Evolutionary conservation across 179 eudicot genomes (phyloP), one percentile per base, ranked within the genome.

Genomic region (Beta macrorhiza): DNA sequence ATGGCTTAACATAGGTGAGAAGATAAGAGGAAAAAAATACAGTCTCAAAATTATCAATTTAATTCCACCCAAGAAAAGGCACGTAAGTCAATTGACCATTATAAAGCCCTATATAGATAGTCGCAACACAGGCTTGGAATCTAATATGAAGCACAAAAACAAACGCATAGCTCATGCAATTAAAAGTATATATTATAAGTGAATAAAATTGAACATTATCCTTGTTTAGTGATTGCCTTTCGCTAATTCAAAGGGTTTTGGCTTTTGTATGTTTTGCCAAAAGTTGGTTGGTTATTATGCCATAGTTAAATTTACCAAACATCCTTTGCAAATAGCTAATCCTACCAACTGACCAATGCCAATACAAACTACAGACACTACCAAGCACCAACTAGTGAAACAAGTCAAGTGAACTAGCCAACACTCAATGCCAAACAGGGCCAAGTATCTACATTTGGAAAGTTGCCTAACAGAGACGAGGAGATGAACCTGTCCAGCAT

Each of bases 1-100:
- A 75, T 68, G 56, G 17, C 13, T 37, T 57, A n/a, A 29, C 44
- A 80, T 37, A 78, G n/a, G 56, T 76, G 67, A 84, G 69, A 76
- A 67, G 52, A 69, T 0, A 72, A 57, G 14, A 20, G 42, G 42
- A 37, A 20, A 16, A 56, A 55, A 22, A n/a, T 12, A 67, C 1
- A 29, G 12, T 12, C 17, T 16, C 14, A 72, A 42, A 15, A 72
- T 7, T 7, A 42, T 3, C 4, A 59, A 8, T 32, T 5, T 52
- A 12, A 14, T 42, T 2, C 9, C 15, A 29, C 20, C 12, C 49
- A 16, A 17, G 3, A 62, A n/a, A 62, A 62, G 67, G 29, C 67
- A 62, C 1, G 0, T 1, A 7, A 62, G 67, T 22, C 32, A 62
- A n/a, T 20, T 1, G 29, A 19, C 10, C 32, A 22, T 19, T 5